These are phyloP conservation scores for Lactuca sativa DNA, from an alignment of 129 eudicot species.

Conservation along the genomic window DNA sequence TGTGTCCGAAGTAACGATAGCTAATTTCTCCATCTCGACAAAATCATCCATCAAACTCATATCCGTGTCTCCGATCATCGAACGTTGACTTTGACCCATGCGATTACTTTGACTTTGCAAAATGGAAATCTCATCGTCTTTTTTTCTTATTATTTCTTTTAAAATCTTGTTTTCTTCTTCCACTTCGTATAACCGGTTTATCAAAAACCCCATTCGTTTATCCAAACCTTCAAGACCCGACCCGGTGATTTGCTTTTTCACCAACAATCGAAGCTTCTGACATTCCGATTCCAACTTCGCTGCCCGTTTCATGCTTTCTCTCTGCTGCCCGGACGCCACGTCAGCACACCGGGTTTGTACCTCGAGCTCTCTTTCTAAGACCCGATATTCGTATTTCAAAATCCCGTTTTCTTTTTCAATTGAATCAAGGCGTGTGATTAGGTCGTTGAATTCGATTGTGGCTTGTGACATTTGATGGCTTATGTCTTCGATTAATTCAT, in stretches of 20 bases:
- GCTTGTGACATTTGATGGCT: conserved; percentile 46
- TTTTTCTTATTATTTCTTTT: conserved; percentile 48
- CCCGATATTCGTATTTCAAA: conserved; percentile 69
- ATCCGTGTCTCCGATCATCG: conserved; percentile 47
- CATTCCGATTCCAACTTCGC: conserved; percentile 77
- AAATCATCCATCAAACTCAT: conserved; percentile 79
- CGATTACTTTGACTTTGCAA: conserved; percentile 28
- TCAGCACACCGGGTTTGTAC: conserved; percentile 61
- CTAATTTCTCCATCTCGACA: conserved; percentile 81
- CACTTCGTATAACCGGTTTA: conserved; percentile 47
- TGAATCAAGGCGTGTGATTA: conserved; percentile 65
- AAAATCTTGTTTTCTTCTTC: conserved; percentile 74
- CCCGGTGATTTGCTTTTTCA: conserved; percentile 56
- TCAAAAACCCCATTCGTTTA: conserved; percentile 42
- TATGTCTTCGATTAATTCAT: conserved; percentile 61
- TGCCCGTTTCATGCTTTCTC: conserved; percentile 61
- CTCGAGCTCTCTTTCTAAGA: conserved; percentile 83
- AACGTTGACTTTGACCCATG: conserved; percentile 22
- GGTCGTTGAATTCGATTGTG: conserved; percentile 61
- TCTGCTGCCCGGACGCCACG: conserved; percentile 50
- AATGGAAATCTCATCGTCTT: conserved; percentile 53
- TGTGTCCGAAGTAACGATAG: conserved; percentile 53
- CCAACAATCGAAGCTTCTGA: conserved; percentile 60
- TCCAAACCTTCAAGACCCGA: conserved; percentile 28
- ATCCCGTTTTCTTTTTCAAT: conserved; percentile 77